phyloP scores from a whole-genome alignment of 2,329 filamentous ascomycete species.

The Celoporthe dispersa region DNA sequence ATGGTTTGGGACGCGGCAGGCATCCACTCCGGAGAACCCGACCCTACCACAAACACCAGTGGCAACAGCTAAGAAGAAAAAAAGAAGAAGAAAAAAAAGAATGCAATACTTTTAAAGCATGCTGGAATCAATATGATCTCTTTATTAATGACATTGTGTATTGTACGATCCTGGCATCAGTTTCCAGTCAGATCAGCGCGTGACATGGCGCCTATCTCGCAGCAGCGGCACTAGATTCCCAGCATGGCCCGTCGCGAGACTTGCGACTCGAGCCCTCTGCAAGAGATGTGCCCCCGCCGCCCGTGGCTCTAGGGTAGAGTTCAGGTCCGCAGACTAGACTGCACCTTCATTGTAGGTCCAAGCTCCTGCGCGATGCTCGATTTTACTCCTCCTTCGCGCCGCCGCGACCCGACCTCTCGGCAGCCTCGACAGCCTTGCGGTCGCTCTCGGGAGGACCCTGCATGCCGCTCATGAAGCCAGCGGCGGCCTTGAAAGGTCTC shows the following conservation, averaged over 20 bases:
- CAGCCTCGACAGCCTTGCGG: constrained; percentile 82
- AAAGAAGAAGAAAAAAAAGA: not conserved
- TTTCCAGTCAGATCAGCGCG: not conserved
- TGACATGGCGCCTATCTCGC: not conserved
- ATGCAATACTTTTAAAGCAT: not conserved
- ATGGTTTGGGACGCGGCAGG: constrained; percentile 22
- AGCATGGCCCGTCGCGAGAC: not conserved
- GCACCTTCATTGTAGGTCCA: not conserved
- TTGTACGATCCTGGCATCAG: constrained; percentile 3
- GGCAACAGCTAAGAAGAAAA: not conserved
- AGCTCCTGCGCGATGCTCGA: not conserved
- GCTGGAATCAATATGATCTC: not conserved
- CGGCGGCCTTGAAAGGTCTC: constrained; percentile 88
- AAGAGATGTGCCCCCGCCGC: constrained; percentile 3
- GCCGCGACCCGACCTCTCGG: constrained; percentile 74
- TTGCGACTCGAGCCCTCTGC: not conserved
- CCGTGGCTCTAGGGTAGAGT: not conserved
- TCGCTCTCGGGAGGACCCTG: constrained; percentile 78
- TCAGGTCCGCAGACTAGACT: not conserved
- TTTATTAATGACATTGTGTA: constrained; percentile 5
- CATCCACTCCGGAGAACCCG: constrained; percentile 23
- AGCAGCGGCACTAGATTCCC: not conserved
- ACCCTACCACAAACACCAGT: not conserved
- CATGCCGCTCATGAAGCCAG: constrained; percentile 81
- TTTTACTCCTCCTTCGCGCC: constrained; percentile 75